phyloP scores from a whole-genome alignment of 192 early-diverging fungal species.

The Irineochytrium annulatum region DNA sequence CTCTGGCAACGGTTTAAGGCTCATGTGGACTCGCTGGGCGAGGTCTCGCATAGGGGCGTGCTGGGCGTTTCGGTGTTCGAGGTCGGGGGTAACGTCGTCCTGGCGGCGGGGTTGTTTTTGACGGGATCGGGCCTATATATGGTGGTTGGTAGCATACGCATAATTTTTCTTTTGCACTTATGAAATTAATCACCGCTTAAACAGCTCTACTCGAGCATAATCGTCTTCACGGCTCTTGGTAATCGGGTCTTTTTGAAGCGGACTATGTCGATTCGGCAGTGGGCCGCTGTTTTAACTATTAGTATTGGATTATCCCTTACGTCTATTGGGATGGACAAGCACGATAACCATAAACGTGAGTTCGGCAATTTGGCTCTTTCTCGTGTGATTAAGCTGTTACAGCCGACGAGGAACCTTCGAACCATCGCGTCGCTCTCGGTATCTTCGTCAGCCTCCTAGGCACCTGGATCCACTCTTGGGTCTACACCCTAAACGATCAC shows the following conservation, averaged over 20 bases:
- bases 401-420: not conserved
- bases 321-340: constrained; percentile 14
- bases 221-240: constrained; percentile 39
- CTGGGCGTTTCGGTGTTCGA: constrained; percentile 9
- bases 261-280: constrained; percentile 17
- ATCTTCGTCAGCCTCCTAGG: constrained; percentile 38
- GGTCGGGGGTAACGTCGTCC: constrained; percentile 15
- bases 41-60: constrained; percentile 3
- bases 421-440: constrained; percentile 18
- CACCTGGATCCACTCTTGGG: constrained; percentile 36
- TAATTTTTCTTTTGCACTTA: not conserved
- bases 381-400: not conserved
- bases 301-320: constrained; percentile 36
- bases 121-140: constrained; percentile 19
- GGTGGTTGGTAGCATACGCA: constrained; percentile 1
- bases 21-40: not conserved
- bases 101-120: constrained; percentile 19
- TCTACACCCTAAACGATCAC: constrained; percentile 45
- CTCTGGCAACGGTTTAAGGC: not conserved
- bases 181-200: not conserved
- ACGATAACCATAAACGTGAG: constrained; percentile 2
- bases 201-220: constrained; percentile 32
- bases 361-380: not conserved
- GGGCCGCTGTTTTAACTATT: constrained; percentile 34
- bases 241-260: constrained; percentile 21